Evolutionary conservation across 345 rosid species (phyloP), one percentile per base, ranked within the genome.

Genomic region (Crucihimalaya himalaica): DNA sequence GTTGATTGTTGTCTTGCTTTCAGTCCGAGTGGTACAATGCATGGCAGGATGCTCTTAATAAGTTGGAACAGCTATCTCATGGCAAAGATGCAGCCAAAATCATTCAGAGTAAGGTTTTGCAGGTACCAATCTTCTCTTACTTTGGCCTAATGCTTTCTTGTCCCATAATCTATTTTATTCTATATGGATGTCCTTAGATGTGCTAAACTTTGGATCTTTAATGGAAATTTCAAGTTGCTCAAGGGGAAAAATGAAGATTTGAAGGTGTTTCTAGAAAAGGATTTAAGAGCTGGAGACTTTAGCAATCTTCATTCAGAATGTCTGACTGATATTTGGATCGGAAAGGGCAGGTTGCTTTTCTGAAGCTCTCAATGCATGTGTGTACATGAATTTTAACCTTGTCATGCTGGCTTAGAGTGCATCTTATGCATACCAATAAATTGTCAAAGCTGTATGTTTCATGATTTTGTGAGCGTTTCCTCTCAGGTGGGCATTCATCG

Each of bases 321-420:
- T 80, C 91, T 95, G 39, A 85, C 97, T 21, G 98, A 95, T 87
- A 83, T 82, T 66, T 95, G 99, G 99, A 88, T 95, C 57, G 99
- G 99, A 80, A 90, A 77, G 75, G 87, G 88, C 76, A 95, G 99
- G 99, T 95, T 58, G 28, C 63, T 64, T 74, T 60, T 83, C 71
- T 81, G 73, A 80, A 69, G 72, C 77, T 64, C 50, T 79, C 72
- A 63, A 43, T 72, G 43, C 67, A 28, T 74, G 67, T 64, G 62
- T 77, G 66, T 58, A 63, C 69, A 64, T 71, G 48, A 50, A 63
- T 70, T 21, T 55, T 55, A 46, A 70, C 71, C 72, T 71, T 70
- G 40, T 70, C 40, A 57, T 64, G 57, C 25, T 50, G 58, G 55
- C 72, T 55, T 71, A 65, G 68, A 47, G 50, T 57, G 47, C 35